Evolutionary conservation across 2,329 filamentous ascomycete species (phyloP).

Genomic region (Diaporthe sp.): DNA sequence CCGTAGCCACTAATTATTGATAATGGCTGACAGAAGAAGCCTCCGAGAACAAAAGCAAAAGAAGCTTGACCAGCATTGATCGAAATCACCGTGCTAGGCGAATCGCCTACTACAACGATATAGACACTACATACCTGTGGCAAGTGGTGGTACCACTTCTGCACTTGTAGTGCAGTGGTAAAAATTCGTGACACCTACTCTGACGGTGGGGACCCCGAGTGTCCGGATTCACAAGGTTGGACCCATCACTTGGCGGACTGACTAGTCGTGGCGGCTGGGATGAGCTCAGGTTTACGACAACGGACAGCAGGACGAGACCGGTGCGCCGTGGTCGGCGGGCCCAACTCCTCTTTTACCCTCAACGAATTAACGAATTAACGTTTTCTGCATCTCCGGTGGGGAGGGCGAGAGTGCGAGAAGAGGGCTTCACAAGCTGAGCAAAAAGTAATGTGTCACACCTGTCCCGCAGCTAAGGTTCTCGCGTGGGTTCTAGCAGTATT

Average conservation of each 20-base stretch:
- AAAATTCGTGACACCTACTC: too few species aligned
- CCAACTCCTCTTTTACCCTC: not conserved
- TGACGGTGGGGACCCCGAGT: not conserved
- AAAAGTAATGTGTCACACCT: conserved; percentile 27
- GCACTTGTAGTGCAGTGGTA: too few species aligned
- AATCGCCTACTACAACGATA: not conserved
- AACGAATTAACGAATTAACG: not conserved
- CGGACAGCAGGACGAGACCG: conserved; percentile 9
- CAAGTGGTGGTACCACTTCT: too few species aligned
- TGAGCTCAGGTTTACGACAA: not conserved
- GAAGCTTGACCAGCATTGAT: not conserved
- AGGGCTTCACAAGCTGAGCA: not conserved
- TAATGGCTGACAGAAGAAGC: not conserved
- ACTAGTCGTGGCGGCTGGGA: conserved; percentile 3
- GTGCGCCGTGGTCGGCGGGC: conserved; percentile 13
- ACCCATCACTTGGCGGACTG: not conserved
- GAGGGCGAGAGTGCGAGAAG: not conserved
- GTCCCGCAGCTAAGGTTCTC: conserved; percentile 25
- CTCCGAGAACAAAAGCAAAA: not conserved
- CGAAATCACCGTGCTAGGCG: not conserved
- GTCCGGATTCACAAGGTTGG: not conserved
- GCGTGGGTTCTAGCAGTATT: conserved; percentile 25
- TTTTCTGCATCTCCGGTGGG: not conserved
- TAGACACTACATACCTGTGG: too few species aligned
- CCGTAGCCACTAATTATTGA: not conserved